Base-by-base conservation (phyloP, 495 filamentous ascomycete genomes). In the Collariella sp. region DNA sequence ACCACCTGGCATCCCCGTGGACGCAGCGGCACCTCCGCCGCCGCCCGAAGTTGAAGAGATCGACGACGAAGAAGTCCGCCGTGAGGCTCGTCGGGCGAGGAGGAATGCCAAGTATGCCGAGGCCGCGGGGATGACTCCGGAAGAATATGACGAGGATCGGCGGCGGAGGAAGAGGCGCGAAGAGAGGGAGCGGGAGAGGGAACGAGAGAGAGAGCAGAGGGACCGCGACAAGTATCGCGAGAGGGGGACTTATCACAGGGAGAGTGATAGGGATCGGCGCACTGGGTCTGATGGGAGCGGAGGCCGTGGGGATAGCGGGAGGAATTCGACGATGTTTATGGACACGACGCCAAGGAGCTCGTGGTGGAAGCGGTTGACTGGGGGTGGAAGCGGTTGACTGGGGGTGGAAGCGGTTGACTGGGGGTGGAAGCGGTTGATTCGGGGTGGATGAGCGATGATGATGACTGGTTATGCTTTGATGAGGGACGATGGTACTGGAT, bases 301-400 rank as follows among this genome's bases (percentile, higher is more conserved):
- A 46, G 69, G 64, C 47, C 55, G 67, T 40, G 59, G 65, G 26
- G 65, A 69, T 49, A 74, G 61, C 57, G 59, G 63, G 51, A 65
- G 62, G 47, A 69, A 64, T 36, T 52, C 46, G 41, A 67, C 57
- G 47, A 66, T 62, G 39, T 75, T 74, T 52, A 70, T 67, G 60
- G 72, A 73, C 47, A 51, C 65, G 33, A 74, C 67, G 2, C 76
- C 77, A 50, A 63, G 78, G 41, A 78, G 73, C 57, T 79, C 76
- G 52, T 78, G 78, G 68, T 81, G 76, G 75, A 76, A 67, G 67
- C 78, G 76, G 66, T 22, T 67, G 31, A 62, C 62, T 26, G 58
- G 63, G 23, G 56, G 47, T 81, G 76, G 75, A 76, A 67, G 67
- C 78, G 76, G 66, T 22, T 67, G 31, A 62, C 62, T 26, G 58